Percentiles rank a stretch among this genome's conserved stretches.
Evolutionary conservation across 2,329 filamentous ascomycete species (phyloP).

Genomic region (Colletotrichum agaves): DNA sequence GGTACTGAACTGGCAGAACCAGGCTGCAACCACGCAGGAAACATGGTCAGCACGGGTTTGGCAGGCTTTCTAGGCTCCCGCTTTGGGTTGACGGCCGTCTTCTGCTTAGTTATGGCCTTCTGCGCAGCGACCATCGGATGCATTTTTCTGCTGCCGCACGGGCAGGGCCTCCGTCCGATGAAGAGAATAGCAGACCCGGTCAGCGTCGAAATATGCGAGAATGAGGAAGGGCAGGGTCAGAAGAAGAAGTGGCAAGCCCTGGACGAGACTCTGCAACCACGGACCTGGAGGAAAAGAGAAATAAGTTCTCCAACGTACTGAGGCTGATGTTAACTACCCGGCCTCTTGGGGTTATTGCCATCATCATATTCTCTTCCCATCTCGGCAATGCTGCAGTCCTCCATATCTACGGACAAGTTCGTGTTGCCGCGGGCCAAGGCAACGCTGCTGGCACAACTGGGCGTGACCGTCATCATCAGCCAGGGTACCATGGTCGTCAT

Average conservation of each 20-base stretch:
- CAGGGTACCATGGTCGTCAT: slow-evolving; percentile 31
- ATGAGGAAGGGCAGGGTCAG: background rate
- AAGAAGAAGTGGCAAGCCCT: background rate
- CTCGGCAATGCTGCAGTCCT: slow-evolving; percentile 33
- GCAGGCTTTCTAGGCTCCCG: slow-evolving; percentile 2
- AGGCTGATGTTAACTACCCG: background rate
- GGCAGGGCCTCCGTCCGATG: background rate
- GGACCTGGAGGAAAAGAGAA: background rate
- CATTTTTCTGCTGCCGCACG: slow-evolving; percentile 17
- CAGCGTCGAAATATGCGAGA: background rate
- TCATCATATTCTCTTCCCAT: slow-evolving; percentile 23
- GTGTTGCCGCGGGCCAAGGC: slow-evolving; percentile 25
- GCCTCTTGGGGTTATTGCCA: slow-evolving; percentile 8
- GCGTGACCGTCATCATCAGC: slow-evolving; percentile 26
- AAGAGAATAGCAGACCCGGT: background rate
- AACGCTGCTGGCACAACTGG: slow-evolving; percentile 29
- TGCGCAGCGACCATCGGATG: background rate
- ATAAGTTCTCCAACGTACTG: background rate
- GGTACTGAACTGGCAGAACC: slow-evolving; percentile 17
- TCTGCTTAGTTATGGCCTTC: slow-evolving; percentile 29
- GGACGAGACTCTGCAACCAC: background rate
- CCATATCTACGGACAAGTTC: slow-evolving; percentile 24
- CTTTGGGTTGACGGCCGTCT: slow-evolving; percentile 24
- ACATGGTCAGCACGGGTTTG: slow-evolving; percentile 31
- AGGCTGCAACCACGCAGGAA: slow-evolving; percentile 26